Percentiles rank a stretch among this genome's conserved stretches.
Conservation (phyloP, 306 rosid genomes). For the Styphnolobium japonicum region DNA sequence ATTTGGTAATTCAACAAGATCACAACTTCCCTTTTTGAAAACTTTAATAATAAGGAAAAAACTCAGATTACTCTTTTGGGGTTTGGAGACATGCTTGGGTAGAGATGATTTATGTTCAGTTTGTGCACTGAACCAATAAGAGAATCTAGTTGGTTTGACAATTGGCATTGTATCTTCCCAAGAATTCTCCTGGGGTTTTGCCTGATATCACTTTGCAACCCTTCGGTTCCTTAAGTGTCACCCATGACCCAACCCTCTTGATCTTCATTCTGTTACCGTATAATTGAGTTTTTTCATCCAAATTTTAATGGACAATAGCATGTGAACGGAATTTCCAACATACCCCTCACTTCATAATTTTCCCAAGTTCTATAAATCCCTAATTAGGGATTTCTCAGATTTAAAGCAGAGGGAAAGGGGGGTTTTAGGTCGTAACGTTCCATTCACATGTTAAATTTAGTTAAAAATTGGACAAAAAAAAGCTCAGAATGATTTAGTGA, state of each 20-base stretch:
- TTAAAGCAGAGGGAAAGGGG: neutral
- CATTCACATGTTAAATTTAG: neutral
- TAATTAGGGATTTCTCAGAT: constrained; percentile 4
- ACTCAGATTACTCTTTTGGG: neutral
- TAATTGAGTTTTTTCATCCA: constrained; percentile 3
- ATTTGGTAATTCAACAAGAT: constrained; percentile 28
- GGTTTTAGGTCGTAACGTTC: neutral
- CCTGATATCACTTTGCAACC: neutral
- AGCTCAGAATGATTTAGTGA: neutral
- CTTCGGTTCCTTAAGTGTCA: neutral
- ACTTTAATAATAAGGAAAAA: neutral
- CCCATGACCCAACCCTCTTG: neutral
- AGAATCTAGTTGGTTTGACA: neutral
- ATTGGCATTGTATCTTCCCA: neutral
- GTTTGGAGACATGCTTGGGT: neutral
- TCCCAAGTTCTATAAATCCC: too few species aligned
- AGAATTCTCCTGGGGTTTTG: neutral
- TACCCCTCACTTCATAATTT: too few species aligned
- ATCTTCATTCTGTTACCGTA: neutral
- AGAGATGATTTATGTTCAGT: neutral
- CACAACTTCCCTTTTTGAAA: neutral
- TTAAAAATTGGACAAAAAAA: constrained; percentile 3
- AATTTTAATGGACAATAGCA: neutral
- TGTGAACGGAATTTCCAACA: neutral
- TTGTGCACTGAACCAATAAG: neutral